A percentile compares a stretch with the other conserved stretches of the same genome.
Evolutionary conservation across 495 filamentous ascomycete species (phyloP).

Genomic region (Penicillium steckii): DNA sequence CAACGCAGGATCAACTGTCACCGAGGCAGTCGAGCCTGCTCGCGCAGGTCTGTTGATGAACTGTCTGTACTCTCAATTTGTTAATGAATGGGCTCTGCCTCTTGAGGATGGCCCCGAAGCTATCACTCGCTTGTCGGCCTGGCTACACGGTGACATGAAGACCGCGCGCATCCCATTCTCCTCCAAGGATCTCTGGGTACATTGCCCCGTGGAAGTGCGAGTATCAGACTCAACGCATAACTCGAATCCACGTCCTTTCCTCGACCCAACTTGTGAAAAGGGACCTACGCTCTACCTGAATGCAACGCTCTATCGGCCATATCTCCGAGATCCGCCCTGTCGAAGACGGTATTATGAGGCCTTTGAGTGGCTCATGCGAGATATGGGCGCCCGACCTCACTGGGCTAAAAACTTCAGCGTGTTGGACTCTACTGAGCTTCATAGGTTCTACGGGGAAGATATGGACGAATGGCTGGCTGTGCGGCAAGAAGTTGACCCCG

Average conservation of each 20-base stretch:
- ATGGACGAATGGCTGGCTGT: conserved; percentile 67
- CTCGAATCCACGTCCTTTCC: conserved; percentile 61
- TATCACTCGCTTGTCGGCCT: conserved; percentile 75
- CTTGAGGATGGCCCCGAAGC: conserved; percentile 87
- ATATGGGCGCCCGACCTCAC: conserved; percentile 85
- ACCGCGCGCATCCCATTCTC: conserved; percentile 73
- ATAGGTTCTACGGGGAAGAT: conserved; percentile 49
- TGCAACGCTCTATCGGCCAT: conserved; percentile 91
- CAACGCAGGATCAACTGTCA: conserved; percentile 57
- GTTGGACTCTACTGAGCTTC: conserved; percentile 48
- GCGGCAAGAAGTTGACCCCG: conserved; percentile 73
- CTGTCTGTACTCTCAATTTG: conserved; percentile 93
- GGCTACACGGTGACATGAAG: conserved; percentile 67
- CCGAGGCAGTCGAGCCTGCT: conserved; percentile 73
- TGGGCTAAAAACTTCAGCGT: conserved; percentile 93
- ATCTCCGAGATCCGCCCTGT: conserved; percentile 76
- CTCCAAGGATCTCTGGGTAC: conserved; percentile 76
- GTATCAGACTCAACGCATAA: conserved; percentile 70
- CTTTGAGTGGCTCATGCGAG: conserved; percentile 94
- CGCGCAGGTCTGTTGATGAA: conserved; percentile 87
- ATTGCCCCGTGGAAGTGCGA: conserved; percentile 91
- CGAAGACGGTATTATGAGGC: conserved; percentile 81
- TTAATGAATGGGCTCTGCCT: conserved; percentile 97
- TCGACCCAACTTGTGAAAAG: conserved; percentile 68
- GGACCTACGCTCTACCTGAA: conserved; percentile 91